These are phyloP conservation scores for Citrus glauca DNA, from an alignment of 345 rosid genomes.

Conservation along the genomic window DNA sequence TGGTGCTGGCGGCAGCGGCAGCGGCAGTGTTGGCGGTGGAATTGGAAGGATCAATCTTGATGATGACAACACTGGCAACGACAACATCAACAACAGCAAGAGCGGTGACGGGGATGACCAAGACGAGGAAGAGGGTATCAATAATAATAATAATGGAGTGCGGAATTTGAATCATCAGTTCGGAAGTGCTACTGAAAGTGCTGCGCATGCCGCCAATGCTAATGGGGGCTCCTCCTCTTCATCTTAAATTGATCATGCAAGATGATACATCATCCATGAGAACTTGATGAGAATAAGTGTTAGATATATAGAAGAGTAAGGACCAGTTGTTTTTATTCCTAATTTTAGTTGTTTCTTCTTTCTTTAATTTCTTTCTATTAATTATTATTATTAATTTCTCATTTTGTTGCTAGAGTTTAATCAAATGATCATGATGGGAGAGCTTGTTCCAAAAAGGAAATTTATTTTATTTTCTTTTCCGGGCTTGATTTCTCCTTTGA, in stretches of 20 bases:
- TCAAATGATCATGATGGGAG: constrained; percentile 25
- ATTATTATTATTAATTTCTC: not conserved
- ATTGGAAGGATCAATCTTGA: constrained; percentile 1
- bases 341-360: constrained; percentile 15
- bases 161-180: constrained; percentile 31
- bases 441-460: constrained; percentile 24
- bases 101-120: not conserved
- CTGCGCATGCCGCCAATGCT: constrained; percentile 24
- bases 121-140: not conserved
- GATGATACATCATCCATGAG: not conserved
- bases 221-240: constrained; percentile 57
- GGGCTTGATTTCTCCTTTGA: not conserved
- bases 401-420: constrained; percentile 26
- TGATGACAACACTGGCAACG: constrained; percentile 10
- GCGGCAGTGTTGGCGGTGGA: constrained; percentile 1
- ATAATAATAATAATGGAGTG: not conserved
- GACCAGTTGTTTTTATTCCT: constrained; percentile 1
- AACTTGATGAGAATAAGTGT: constrained; percentile 24
- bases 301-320: constrained; percentile 21
- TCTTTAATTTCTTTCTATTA: not conserved
- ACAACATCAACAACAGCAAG: not conserved
- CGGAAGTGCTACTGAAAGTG: constrained; percentile 16
- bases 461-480: constrained; percentile 10
- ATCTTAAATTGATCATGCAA: constrained; percentile 14
- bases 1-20: not conserved